Conservation (phyloP, 2,329 filamentous ascomycete genomes). For the Xylaria sp. region DNA sequence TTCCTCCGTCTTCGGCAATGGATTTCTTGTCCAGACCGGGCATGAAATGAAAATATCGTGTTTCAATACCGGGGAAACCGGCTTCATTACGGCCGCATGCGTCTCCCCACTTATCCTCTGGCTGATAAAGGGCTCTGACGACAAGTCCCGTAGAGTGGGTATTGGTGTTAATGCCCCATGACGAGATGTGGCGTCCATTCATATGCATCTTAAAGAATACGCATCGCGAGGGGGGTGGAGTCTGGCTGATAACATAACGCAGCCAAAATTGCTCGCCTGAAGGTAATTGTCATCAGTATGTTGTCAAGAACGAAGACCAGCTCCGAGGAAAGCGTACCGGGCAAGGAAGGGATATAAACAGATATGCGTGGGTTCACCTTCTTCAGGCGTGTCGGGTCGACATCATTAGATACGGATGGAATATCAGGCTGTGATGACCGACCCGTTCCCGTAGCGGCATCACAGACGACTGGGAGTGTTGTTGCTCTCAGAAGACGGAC, state of each 20-base stretch:
- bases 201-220: slow-evolving; percentile 66
- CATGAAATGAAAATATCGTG: slow-evolving; percentile 62
- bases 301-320: background rate
- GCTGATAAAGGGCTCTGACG: slow-evolving; percentile 60
- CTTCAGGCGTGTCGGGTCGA: slow-evolving; percentile 46
- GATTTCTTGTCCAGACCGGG: slow-evolving; percentile 51
- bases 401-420: slow-evolving; percentile 44
- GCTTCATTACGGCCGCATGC: slow-evolving; percentile 50
- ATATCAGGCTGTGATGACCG: slow-evolving; percentile 27
- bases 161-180: slow-evolving; percentile 61
- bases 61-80: slow-evolving; percentile 57
- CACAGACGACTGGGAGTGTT: slow-evolving; percentile 17
- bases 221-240: slow-evolving; percentile 51
- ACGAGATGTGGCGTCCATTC: slow-evolving; percentile 63
- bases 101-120: slow-evolving; percentile 55
- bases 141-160: slow-evolving; percentile 53
- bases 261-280: slow-evolving; percentile 64
- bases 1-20: slow-evolving; percentile 63
- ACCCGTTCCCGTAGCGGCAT: slow-evolving; percentile 21
- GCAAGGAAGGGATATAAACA: slow-evolving; percentile 66
- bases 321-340: slow-evolving; percentile 53
- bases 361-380: slow-evolving; percentile 58
- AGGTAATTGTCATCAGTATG: slow-evolving; percentile 11
- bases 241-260: slow-evolving; percentile 56
- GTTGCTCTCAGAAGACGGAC: slow-evolving; percentile 49